A percentile compares a stretch with the other conserved stretches of the same genome.
Evolutionary conservation across 2,329 filamentous ascomycete genomes (phyloP).

Genomic region (Teratosphaeria destructans): DNA sequence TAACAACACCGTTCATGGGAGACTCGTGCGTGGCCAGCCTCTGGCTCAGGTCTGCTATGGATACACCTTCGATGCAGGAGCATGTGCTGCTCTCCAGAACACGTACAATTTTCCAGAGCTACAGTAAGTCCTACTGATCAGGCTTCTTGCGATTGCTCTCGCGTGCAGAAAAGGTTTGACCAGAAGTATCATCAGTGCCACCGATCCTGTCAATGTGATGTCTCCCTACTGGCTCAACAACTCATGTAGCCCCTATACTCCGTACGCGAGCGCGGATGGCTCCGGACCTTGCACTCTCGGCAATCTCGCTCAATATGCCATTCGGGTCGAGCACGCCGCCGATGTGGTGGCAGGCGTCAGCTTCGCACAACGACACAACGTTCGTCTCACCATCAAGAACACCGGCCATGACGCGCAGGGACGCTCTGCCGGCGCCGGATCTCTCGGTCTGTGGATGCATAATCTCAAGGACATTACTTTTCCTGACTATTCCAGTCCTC

Average conservation of each 20-base stretch:
- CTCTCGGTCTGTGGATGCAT: slow-evolving; percentile 48
- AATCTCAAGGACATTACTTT: slow-evolving; percentile 41
- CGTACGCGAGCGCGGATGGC: too few species aligned
- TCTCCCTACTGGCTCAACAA: too few species aligned
- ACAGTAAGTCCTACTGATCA: slow-evolving; percentile 31
- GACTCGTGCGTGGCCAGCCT: slow-evolving; percentile 43
- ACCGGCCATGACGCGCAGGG: slow-evolving; percentile 41
- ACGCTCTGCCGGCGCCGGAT: slow-evolving; percentile 51
- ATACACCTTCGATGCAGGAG: neutral
- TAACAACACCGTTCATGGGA: slow-evolving; percentile 42
- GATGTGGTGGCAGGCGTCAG: slow-evolving; percentile 17
- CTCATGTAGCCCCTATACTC: too few species aligned
- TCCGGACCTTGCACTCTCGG: too few species aligned
- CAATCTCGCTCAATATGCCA: slow-evolving; percentile 17
- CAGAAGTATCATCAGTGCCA: slow-evolving; percentile 27
- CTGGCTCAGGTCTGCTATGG: slow-evolving; percentile 45
- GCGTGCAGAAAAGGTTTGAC: slow-evolving; percentile 31
- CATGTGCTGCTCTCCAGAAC: too few species aligned
- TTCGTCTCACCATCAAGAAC: slow-evolving; percentile 40
- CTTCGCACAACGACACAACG: slow-evolving; percentile 38
- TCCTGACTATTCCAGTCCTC: slow-evolving; percentile 28
- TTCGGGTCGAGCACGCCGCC: slow-evolving; percentile 18
- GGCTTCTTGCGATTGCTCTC: slow-evolving; percentile 27
- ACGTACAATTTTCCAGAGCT: too few species aligned
- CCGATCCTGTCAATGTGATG: too few species aligned